A percentile compares a stretch with the other conserved stretches of the same genome.
Evolutionary conservation across 1,284 basidiomycete genomes (phyloP).

Genomic region (Puccinia horiana): DNA sequence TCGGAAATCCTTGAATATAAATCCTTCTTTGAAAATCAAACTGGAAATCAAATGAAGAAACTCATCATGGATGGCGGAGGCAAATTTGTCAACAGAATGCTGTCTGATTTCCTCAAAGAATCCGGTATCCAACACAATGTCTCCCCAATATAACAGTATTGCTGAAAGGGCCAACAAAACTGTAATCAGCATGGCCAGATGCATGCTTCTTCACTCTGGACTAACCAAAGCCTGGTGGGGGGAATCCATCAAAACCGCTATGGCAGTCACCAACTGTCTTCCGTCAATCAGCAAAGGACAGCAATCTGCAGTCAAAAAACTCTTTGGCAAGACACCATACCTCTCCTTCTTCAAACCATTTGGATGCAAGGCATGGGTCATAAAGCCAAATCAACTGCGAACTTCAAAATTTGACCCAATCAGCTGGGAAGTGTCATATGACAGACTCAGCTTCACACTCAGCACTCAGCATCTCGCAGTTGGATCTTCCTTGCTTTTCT

Average conservation of each 20-base stretch:
- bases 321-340: too few species aligned
- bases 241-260: not conserved
- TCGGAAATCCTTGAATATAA: not conserved
- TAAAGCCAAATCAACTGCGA: not conserved
- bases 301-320: too few species aligned
- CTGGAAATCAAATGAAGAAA: not conserved
- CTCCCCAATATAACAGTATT: not conserved
- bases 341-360: too few species aligned
- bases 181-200: not conserved
- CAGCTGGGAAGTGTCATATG: too few species aligned
- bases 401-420: not conserved
- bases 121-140: not conserved
- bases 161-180: constrained; percentile 1
- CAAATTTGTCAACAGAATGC: not conserved
- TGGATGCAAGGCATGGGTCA: too few species aligned
- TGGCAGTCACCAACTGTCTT: not conserved
- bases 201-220: not conserved
- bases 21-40: not conserved
- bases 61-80: not conserved
- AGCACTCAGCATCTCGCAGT: too few species aligned
- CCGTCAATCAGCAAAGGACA: not conserved
- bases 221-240: not conserved
- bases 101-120: not conserved
- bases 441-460: too few species aligned
- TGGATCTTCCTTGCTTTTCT: too few species aligned